phyloP scores from a whole-genome alignment of 345 rosid species.

The Jatropha curcas region DNA sequence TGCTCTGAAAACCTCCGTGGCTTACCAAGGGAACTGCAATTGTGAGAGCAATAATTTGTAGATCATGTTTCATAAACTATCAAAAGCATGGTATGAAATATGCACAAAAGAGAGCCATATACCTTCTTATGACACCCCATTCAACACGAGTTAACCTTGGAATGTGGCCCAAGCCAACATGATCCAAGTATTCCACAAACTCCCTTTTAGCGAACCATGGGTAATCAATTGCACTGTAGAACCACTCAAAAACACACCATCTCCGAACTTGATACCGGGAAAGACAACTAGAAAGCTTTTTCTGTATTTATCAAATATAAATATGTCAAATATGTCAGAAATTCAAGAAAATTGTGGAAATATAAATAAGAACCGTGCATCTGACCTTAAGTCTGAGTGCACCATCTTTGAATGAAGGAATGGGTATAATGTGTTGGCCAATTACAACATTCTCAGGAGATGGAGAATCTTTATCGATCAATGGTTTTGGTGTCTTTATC shows the following conservation, averaged over 20 bases:
- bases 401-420: constrained; percentile 33
- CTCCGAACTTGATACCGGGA: constrained; percentile 65
- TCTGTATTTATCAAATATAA: constrained; percentile 49
- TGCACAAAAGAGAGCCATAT: constrained; percentile 11
- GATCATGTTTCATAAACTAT: not conserved
- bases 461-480: constrained; percentile 35
- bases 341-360: constrained; percentile 24
- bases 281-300: constrained; percentile 63
- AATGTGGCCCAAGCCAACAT: constrained; percentile 92
- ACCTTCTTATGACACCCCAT: constrained; percentile 99
- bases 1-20: constrained; percentile 92
- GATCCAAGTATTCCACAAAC: constrained; percentile 89
- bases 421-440: constrained; percentile 34
- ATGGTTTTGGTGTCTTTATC: constrained; percentile 43
- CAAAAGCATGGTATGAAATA: not conserved
- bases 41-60: not conserved
- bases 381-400: constrained; percentile 43
- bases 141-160: constrained; percentile 93
- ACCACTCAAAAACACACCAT: constrained; percentile 94
- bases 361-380: not conserved
- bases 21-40: constrained; percentile 92
- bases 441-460: constrained; percentile 36
- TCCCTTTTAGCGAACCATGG: constrained; percentile 99
- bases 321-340: constrained; percentile 19
- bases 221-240: constrained; percentile 90